Evolutionary conservation across 352 stramenopile genomes (phyloP).

Genomic region (Halophytophthora batemanensis): DNA sequence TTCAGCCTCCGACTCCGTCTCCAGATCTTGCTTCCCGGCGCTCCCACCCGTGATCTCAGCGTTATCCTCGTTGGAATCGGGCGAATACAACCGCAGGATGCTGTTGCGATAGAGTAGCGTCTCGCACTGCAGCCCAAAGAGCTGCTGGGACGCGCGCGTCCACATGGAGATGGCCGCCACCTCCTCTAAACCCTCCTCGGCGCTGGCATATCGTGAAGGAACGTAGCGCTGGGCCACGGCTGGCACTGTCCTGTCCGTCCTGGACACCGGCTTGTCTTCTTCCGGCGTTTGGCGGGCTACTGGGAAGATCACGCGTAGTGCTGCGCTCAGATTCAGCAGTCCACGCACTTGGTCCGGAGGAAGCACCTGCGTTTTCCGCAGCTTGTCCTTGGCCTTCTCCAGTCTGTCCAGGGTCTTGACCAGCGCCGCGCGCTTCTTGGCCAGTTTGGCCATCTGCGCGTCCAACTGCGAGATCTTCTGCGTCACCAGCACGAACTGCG

Average conservation of each 20-base stretch:
- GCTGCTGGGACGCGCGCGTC: slow-evolving; percentile 30
- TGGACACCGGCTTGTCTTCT: not conserved
- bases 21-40: slow-evolving; percentile 1
- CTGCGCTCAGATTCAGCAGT: slow-evolving; percentile 22
- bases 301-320: slow-evolving; percentile 30
- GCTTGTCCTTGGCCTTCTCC: slow-evolving; percentile 45
- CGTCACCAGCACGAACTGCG: slow-evolving; percentile 36
- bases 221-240: slow-evolving; percentile 15
- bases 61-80: slow-evolving; percentile 6
- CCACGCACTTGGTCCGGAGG: slow-evolving; percentile 25
- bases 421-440: slow-evolving; percentile 36
- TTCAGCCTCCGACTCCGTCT: slow-evolving; percentile 11
- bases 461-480: slow-evolving; percentile 51
- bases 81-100: slow-evolving; percentile 20
- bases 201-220: slow-evolving; percentile 8
- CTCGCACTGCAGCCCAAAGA: slow-evolving; percentile 20
- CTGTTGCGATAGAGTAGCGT: slow-evolving; percentile 32
- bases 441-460: slow-evolving; percentile 39
- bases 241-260: slow-evolving; percentile 2
- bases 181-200: too few species aligned
- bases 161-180: slow-evolving; percentile 33
- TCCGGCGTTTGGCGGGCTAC: slow-evolving; percentile 4
- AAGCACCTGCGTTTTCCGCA: slow-evolving; percentile 39
- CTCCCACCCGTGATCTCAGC: not conserved
- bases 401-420: slow-evolving; percentile 47